These are phyloP conservation scores for Nakaseomyces delphensis DNA, from an alignment of 1,139 yeast genomes.

Conservation along the genomic window DNA sequence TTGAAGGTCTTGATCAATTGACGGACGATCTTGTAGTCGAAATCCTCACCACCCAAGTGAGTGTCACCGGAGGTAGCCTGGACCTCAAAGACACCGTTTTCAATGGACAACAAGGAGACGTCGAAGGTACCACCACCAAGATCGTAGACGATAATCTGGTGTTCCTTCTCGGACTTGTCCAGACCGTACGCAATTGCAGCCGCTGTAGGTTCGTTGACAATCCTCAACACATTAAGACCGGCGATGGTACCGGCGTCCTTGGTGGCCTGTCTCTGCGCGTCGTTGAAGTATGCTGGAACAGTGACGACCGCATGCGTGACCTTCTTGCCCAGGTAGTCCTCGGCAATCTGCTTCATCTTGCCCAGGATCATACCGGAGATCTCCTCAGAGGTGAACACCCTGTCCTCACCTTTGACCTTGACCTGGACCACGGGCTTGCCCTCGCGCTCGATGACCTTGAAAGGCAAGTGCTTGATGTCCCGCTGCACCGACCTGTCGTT, in stretches of 20 bases:
- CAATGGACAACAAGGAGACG: conserved; percentile 80
- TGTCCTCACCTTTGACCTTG: conserved; percentile 48
- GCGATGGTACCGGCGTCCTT: conserved; percentile 95
- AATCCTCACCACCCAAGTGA: conserved; percentile 96
- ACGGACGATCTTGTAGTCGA: conserved; percentile 80
- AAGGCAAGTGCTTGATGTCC: conserved; percentile 79
- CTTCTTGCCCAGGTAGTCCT: conserved; percentile 79
- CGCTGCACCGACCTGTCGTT: conserved; percentile 69
- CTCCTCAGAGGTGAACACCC: conserved; percentile 74
- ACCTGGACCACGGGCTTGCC: conserved; percentile 80
- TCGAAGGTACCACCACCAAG: conserved; percentile 97
- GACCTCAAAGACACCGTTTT: conserved; percentile 92
- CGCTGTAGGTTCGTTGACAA: conserved; percentile 93
- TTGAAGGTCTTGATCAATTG: conserved; percentile 79
- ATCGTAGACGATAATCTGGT: conserved; percentile 86
- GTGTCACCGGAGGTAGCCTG: conserved; percentile 94
- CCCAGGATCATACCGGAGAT: conserved; percentile 85
- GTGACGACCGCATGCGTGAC: conserved; percentile 94
- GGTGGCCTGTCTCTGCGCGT: conserved; percentile 95
- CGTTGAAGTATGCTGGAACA: conserved; percentile 94
- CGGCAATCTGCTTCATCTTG: conserved; percentile 90
- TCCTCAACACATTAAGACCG: conserved; percentile 83
- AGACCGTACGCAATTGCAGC: conserved; percentile 95
- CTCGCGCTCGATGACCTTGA: conserved; percentile 52
- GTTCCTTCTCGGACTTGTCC: conserved; percentile 80